Evolutionary conservation across 176 grass and related monocot species (phyloP), one percentile per base, ranked within the genome.

Genomic region (Phyllostachys edulis): DNA sequence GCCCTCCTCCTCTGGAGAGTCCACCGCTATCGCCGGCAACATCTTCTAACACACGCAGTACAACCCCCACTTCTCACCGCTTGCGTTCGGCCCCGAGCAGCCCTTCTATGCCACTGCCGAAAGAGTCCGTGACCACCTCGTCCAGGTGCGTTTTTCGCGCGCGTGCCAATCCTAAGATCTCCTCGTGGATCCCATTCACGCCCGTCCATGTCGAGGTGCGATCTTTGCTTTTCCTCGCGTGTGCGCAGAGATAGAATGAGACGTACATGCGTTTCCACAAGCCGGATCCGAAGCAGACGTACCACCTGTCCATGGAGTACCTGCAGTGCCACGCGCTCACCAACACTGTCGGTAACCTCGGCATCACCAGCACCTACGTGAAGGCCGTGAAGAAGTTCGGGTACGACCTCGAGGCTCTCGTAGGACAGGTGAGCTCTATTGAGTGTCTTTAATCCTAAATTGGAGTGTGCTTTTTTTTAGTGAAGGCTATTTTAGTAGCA

Each of bases 251-350:
- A 87, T 99, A 93, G 97, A 96, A 96, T 71, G 89, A 90, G 6
- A 99, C 97, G 39, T 99, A 92, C 87, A 4, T 94, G 80, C 89
- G 96, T 90, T 99, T 94, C 88, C 97, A 99, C 82, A 91, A 91
- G 88, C 78, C 83, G 89, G 93, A 99, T 81, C 93, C 96, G 40
- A 99, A 99, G 80, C 93, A 99, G 90, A 99, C 93, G 41, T 99
- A 99, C 82, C 96, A 99, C 91, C 87, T 99, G 11, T 99, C 97
- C 63, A 99, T 99, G 97, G 97, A 99, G 89, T 99, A n/a, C n/a
- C n/a, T n/a, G 49, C 97, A 99, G 83, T 93, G 97, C 18, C 91
- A 91, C 60, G 93, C 97, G 71, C 90, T 99, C 80, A 94, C 93
- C 60, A 99, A 99, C 67, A 93, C 97, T 57, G 89, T 99, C 55